Evolutionary conservation across 371 early-diverging fungal genomes (phyloP).

Genomic region (Mortierella sp.): DNA sequence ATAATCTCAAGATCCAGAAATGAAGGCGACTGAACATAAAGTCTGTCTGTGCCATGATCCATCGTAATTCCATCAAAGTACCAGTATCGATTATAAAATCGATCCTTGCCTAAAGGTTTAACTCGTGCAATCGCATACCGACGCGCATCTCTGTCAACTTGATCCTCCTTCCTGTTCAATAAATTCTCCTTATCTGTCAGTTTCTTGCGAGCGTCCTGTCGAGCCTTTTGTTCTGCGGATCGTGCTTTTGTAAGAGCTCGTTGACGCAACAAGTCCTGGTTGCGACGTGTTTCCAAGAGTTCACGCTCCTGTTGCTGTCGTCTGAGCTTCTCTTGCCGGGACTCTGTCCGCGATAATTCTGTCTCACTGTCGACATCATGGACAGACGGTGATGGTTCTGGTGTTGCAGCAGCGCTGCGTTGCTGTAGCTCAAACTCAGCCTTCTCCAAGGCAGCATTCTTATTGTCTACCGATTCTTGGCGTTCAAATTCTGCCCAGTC

Average conservation of each 20-base stretch:
- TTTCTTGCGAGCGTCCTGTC: conserved; percentile 61
- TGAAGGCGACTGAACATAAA: conserved; percentile 74
- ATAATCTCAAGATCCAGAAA: conserved; percentile 62
- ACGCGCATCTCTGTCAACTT: conserved; percentile 75
- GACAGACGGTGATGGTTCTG: conserved; percentile 23
- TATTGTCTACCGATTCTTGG: conserved; percentile 50
- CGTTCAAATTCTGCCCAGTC: conserved; percentile 60
- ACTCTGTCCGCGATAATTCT: conserved; percentile 59
- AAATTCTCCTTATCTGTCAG: conserved; percentile 65
- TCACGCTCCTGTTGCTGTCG: conserved; percentile 67
- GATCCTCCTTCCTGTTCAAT: conserved; percentile 64
- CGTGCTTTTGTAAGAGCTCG: conserved; percentile 63
- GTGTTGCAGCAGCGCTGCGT: conserved; percentile 36
- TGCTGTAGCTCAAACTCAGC: conserved; percentile 17
- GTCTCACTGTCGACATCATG: conserved; percentile 30
- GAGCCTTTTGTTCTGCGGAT: conserved; percentile 61
- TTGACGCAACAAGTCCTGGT: conserved; percentile 62
- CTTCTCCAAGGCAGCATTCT: conserved; percentile 25
- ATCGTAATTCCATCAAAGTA: conserved; percentile 83
- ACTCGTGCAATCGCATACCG: conserved; percentile 75
- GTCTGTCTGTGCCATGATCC: conserved; percentile 69
- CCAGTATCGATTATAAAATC: conserved; percentile 88
- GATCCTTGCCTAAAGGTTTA: conserved; percentile 85
- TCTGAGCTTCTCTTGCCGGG: conserved; percentile 66
- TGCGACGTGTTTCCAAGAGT: conserved; percentile 60